These are phyloP conservation scores for Cylindrodendrum hubeiense DNA, from an alignment of 2,329 filamentous ascomycete species.

Conservation along the genomic window DNA sequence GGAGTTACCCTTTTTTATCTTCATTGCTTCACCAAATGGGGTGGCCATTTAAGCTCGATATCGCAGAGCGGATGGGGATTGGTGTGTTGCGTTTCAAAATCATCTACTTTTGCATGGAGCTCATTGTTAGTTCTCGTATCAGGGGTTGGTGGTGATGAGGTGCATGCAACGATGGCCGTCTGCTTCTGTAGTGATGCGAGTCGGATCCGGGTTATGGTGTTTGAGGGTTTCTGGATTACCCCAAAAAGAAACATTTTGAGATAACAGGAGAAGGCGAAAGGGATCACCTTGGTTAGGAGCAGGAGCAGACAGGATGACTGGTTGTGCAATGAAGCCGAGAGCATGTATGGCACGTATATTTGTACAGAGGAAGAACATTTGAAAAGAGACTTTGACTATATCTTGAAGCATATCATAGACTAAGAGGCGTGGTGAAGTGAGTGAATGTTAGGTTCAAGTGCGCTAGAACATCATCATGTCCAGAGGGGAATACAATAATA, in stretches of 20 bases:
- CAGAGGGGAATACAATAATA: neutral
- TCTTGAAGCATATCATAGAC: neutral
- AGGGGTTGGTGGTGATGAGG: neutral
- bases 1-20: constrained; percentile 26
- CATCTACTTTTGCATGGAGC: neutral
- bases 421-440: neutral
- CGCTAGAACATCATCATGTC: no score
- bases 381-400: constrained; percentile 14
- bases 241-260: constrained; percentile 21
- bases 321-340: constrained; percentile 21
- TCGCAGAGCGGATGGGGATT: constrained; percentile 2
- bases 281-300: constrained; percentile 18
- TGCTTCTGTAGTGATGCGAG: neutral
- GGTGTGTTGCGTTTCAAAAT: neutral
- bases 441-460: neutral
- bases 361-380: constrained; percentile 35
- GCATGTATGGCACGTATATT: constrained; percentile 32
- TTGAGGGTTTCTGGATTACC: constrained; percentile 26
- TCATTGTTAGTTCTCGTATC: neutral
- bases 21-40: constrained; percentile 7
- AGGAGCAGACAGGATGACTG: constrained; percentile 28
- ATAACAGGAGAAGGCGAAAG: constrained; percentile 8
- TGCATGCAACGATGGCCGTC: neutral
- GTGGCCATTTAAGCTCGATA: constrained; percentile 3
- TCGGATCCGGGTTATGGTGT: constrained; percentile 23